Evolutionary conservation across 2,329 filamentous ascomycete genomes (phyloP), one percentile per base, ranked within the genome.

Genomic region (Diplodia intermedia): DNA sequence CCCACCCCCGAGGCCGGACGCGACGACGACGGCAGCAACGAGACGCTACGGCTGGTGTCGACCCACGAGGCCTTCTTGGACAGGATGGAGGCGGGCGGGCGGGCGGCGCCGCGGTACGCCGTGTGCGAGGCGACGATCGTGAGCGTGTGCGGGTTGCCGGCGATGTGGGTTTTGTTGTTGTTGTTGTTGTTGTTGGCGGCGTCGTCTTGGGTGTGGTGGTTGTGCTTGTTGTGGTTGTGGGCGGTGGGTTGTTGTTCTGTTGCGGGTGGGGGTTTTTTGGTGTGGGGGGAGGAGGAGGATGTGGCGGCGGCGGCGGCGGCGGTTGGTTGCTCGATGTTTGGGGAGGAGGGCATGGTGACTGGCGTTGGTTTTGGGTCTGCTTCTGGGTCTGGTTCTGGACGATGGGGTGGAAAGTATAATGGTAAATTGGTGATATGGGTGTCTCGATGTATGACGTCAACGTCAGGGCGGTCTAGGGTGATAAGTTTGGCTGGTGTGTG

Each of bases 51-150:
- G 67, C 36, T 29, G 49, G 65, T 55, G 52, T 66, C 55, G 66
- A 43, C 23, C 60, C 38, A 67, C 2, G 68, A 55, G 3, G 68
- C 18, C 1, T 38, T 57, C 23, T 69, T 68, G 54, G 69, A 29
- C 12, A 66, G 65, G 47, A 63, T 63, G 11, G 60, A 63, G 2
- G 60, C 20, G 2, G 69, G 67, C 11, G 72, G 31, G 52, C 57
- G 68, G n/a, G 68, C 69, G 40, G 70, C 53, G 3, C 56, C 56
- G 66, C 72, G 72, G 55, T 72, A 73, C 11, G 56, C 63, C 14
- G 69, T 72, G 70, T 70, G 72, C 36, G 70, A 65, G 33, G 70
- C 71, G 14, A 72, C 71, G 14, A 72, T 72, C 49, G 73, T 74
- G 52, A 76, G 69, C 73, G 75, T 75, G 61, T 70, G 56, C n/a